Evolutionary conservation across 352 stramenopile species (phyloP), one percentile per base, ranked within the genome.

Genomic region (Phytophthora hibernalis): DNA sequence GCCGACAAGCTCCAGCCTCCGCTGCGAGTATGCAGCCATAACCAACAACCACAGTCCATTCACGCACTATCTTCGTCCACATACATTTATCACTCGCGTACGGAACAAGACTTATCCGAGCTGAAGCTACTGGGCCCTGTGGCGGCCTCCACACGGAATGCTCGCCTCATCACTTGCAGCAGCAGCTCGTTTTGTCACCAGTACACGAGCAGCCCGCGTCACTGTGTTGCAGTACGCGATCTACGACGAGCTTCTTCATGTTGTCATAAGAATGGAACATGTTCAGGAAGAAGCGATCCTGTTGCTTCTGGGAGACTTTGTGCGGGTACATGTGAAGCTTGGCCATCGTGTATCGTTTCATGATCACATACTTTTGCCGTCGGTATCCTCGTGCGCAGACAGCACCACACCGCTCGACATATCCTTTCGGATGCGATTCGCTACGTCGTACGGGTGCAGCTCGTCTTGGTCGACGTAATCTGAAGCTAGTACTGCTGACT

Each of bases 271-370:
- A 79, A 50, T 77, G 74, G 16, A 80, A 80, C 70, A 89, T 80
- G 51, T 74, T 82, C 24, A 75, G 71, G 37, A 89, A 88, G 47
- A 91, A 71, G 2, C 74, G 75, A 50, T 82, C 70, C 21, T 82
- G 75, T 26, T 83, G 61, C 53, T 84, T 76, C 30, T 89, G 70
- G 13, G 74, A 63, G 31, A 89, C 60, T 35, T 88, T 86, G 72
- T 89, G 82, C 50, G 82, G 80, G 51, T 79, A 81, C 80, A 91
- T 85, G 82, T 91, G 82, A 50, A 88, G 84, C 65, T 91, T 91
- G 28, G 80, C 59, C 78, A 91, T 88, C 54, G 79, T 60, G 28
- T 84, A 91, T 18, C 82, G 79, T 61, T 91, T 90, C 76, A 90
- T 84, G 43, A 90, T 74, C 20, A 91, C 79, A 15, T 60, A 90